A percentile compares a stretch with the other conserved stretches of the same genome.
Conservation (phyloP, 2,329 filamentous ascomycete genomes). For the Fusarium tuaranense region DNA sequence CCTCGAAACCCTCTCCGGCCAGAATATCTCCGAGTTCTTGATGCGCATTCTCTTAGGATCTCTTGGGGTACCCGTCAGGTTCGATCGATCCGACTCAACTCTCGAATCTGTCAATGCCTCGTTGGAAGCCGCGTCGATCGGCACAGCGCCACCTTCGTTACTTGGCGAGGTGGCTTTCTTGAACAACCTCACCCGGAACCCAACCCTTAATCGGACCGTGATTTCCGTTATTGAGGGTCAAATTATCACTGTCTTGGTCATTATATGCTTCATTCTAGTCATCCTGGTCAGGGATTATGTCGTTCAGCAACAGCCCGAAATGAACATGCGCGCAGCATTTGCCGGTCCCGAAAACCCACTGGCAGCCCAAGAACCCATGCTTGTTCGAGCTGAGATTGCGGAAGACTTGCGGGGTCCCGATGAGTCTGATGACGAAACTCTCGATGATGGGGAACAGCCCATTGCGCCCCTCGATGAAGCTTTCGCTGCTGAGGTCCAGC, state of each 20-base stretch:
- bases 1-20: conserved; percentile 45
- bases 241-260: conserved; percentile 90
- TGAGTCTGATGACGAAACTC: conserved; percentile 48
- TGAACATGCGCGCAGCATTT: conserved; percentile 81
- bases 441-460: conserved; percentile 43
- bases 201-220: conserved; percentile 80
- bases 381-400: conserved; percentile 39
- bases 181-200: conserved; percentile 74
- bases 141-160: conserved; percentile 48
- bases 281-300: conserved; percentile 98
- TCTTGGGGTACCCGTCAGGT: conserved; percentile 43
- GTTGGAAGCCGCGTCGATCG: conserved; percentile 14
- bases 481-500: conserved; percentile 19
- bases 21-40: conserved; percentile 49
- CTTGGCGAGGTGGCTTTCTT: conserved; percentile 69
- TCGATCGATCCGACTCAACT: conserved; percentile 33
- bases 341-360: conserved; percentile 57
- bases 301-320: conserved; percentile 94
- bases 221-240: conserved; percentile 92
- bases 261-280: conserved; percentile 94
- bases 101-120: conserved; percentile 29
- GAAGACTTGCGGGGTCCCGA: conserved; percentile 38
- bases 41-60: conserved; percentile 47
- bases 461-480: conserved; percentile 23
- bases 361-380: conserved; percentile 39